Evolutionary conservation across 371 early-diverging fungal species (phyloP), one percentile per base, ranked within the genome.

Genomic region (Globomyces sp.): DNA sequence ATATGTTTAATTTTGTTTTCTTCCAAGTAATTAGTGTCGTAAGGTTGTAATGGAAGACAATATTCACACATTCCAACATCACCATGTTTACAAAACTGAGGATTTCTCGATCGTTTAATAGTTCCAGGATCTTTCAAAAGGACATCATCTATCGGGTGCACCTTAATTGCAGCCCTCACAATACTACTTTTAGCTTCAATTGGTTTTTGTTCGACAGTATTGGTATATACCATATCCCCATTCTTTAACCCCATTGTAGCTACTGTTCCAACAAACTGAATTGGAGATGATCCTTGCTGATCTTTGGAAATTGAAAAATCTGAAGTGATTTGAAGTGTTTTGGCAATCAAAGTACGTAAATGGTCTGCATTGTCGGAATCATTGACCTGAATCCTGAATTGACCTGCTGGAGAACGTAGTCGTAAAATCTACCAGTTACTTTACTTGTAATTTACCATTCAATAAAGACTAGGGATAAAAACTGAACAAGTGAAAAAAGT

Each of bases 1-100:
- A 97, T 89, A 77, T 96, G 98, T 76, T 98, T 98, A 72, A 98
- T 96, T 69, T 90, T 90, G 76, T 97, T 86, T 68, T 90, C 85
- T 51, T 89, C 91, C 48, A 95, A 71, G 72, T 95, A 97, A 9
- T 74, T 82, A 0, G 85, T 69, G 74, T 98, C 95, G 70, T 88
- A 98, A 8, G 99, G 99, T 87, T 89, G 96, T 36, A 95, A 77
- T 2, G 99, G 97, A 89, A 91, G 87, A 74, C 99, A 99, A 75
- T 99, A 96, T 71, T 95, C 95, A 77, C 99, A 99, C 97, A 98
- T 98, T 47, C 93, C 95, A 50, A 89, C 87, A 10, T 77, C 73
- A 5, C 92, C 89, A 73, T 98, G 99, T 58, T 90, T 90, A 80
- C 99, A 98, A 76, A 96, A 93, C 51, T 84, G 86, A 0, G 84